Percentiles rank a stretch among this genome's conserved stretches.
phyloP scores from a whole-genome alignment of 108 stramenopile species.

The Pseudonitzschia delicatissima region DNA sequence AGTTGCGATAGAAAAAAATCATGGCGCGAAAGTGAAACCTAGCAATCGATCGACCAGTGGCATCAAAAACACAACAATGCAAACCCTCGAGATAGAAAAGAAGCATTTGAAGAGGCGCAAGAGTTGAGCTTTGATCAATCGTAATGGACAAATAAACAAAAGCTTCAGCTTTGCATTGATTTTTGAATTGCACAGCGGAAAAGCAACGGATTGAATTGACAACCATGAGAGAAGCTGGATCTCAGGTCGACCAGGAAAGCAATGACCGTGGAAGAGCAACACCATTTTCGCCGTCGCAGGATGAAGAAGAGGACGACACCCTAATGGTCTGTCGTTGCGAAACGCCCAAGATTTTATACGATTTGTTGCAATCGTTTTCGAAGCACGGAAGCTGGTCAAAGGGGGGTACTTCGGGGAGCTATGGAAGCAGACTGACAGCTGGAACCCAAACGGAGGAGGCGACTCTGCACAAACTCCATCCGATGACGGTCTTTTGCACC shows the following conservation, averaged over 20 bases:
- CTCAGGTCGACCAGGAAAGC: neutral
- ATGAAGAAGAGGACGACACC: slow-evolving; percentile 7
- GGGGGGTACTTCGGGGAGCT: neutral
- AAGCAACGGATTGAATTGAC: neutral
- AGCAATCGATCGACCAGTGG: too few relatives aligned
- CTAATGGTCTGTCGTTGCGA: slow-evolving; percentile 15
- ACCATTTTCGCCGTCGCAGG: too few relatives aligned
- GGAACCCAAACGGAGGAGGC: neutral
- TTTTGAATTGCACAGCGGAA: too few relatives aligned
- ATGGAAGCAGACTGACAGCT: neutral
- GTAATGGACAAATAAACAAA: too few relatives aligned
- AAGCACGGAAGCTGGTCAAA: neutral
- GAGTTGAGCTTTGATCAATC: too few relatives aligned
- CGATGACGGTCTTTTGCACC: slow-evolving; percentile 17
- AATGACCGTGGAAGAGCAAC: neutral
- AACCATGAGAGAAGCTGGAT: neutral
- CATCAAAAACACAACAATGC: too few relatives aligned
- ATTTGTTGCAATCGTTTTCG: slow-evolving; percentile 8
- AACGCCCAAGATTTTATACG: neutral
- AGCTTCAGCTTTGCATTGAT: too few relatives aligned
- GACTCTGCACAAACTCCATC: neutral
- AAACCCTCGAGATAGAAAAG: too few relatives aligned
- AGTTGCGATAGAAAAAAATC: too few relatives aligned
- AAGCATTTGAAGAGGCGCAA: too few relatives aligned
- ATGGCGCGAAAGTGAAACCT: too few relatives aligned